These are phyloP conservation scores for Hymenoscyphus scutula DNA, from an alignment of 2,329 filamentous ascomycete species.

Conservation along the genomic window DNA sequence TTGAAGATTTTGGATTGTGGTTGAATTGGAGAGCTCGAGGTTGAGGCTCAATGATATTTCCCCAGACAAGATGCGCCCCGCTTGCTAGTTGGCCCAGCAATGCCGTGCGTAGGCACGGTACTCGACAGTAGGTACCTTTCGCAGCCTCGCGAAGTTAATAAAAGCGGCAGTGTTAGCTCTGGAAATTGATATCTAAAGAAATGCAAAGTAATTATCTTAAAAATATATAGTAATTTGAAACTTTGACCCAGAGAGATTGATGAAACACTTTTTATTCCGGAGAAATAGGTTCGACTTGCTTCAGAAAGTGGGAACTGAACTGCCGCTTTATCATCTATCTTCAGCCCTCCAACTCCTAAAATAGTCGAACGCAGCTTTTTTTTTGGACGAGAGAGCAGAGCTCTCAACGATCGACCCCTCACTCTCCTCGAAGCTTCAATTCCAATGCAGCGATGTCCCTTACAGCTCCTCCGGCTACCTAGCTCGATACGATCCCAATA, in stretches of 20 bases:
- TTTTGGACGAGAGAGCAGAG: conserved; percentile 8
- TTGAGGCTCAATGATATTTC: conserved; percentile 7
- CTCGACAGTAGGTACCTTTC: too few species aligned
- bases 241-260: too few species aligned
- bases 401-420: neutral
- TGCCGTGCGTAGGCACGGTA: too few species aligned
- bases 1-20: conserved; percentile 14
- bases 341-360: conserved; percentile 2
- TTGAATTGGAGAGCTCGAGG: neutral
- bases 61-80: conserved; percentile 9
- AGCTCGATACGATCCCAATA: conserved; percentile 34
- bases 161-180: too few species aligned
- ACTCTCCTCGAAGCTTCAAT: conserved; percentile 6
- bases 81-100: conserved; percentile 17
- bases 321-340: neutral
- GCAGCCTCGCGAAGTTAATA: too few species aligned
- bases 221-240: too few species aligned
- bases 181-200: too few species aligned
- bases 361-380: neutral
- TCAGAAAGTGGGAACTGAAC: too few species aligned
- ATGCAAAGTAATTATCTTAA: too few species aligned
- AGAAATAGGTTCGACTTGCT: too few species aligned
- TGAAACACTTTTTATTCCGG: too few species aligned
- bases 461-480: conserved; percentile 35
- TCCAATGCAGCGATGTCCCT: conserved; percentile 39